A percentile compares a stretch with the other conserved stretches of the same genome.
Evolutionary conservation across 345 rosid genomes (phyloP).

Genomic region (Carallia brachiata): DNA sequence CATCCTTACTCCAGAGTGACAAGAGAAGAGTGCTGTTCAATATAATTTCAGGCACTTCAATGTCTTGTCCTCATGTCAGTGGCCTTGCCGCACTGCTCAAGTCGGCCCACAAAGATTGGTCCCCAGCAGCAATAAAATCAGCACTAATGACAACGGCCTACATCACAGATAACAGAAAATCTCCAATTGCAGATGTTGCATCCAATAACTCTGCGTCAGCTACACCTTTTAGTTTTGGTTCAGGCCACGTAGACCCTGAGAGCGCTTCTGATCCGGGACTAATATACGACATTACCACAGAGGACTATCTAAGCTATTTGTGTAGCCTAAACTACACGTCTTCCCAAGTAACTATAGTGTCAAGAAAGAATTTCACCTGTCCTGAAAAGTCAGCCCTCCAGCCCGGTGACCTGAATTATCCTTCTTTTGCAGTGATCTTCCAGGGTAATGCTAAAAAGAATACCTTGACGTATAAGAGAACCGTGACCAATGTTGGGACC

Average conservation of each 20-base stretch:
- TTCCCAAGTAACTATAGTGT: slow-evolving; percentile 31
- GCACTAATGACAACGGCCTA: slow-evolving; percentile 87
- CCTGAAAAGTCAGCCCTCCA: slow-evolving; percentile 11
- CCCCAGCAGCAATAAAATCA: slow-evolving; percentile 82
- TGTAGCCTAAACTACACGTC: slow-evolving; percentile 49
- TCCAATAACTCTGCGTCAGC: slow-evolving; percentile 19
- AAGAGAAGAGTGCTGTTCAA: slow-evolving; percentile 61
- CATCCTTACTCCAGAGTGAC: slow-evolving; percentile 46
- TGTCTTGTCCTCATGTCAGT: slow-evolving; percentile 82
- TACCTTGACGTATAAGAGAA: slow-evolving; percentile 34
- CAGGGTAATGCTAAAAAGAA: slow-evolving; percentile 1
- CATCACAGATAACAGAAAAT: slow-evolving; percentile 41
- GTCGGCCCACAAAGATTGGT: slow-evolving; percentile 67
- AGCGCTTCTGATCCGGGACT: slow-evolving; percentile 56
- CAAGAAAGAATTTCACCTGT: slow-evolving; percentile 31
- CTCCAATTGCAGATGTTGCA: slow-evolving; percentile 31
- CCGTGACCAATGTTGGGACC: slow-evolving; percentile 46
- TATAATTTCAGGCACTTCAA: slow-evolving; percentile 77
- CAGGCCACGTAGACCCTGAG: slow-evolving; percentile 59
- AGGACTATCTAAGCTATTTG: slow-evolving; percentile 41
- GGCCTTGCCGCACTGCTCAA: slow-evolving; percentile 74
- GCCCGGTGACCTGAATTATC: slow-evolving; percentile 54
- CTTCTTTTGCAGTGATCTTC: slow-evolving; percentile 53
- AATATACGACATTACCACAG: slow-evolving; percentile 38
- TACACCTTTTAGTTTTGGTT: slow-evolving; percentile 46